Conservation (phyloP, 345 rosid species). For the Eutrema heterophyllum region DNA sequence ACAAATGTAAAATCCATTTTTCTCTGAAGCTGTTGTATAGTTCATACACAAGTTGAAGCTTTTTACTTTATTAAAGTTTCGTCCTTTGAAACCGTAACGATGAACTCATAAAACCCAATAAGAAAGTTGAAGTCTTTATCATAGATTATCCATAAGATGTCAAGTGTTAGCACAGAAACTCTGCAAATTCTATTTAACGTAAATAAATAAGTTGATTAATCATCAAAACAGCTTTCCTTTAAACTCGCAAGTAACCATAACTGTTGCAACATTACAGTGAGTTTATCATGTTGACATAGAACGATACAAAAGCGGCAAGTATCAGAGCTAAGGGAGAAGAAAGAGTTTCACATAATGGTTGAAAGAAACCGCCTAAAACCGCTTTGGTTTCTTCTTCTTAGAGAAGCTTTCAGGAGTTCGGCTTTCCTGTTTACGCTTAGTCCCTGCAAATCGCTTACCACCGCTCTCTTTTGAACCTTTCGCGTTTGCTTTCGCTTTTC, state of each 20-base stretch:
- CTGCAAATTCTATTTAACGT: background rate
- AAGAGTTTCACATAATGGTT: background rate
- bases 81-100: background rate
- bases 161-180: background rate
- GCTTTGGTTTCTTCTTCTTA: constrained; percentile 53
- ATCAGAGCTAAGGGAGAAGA: constrained; percentile 13
- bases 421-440: constrained; percentile 67
- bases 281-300: background rate
- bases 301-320: constrained; percentile 5
- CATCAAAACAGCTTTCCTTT: background rate
- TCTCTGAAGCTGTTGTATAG: too few species aligned
- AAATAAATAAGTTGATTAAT: background rate
- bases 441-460: constrained; percentile 41
- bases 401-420: constrained; percentile 51
- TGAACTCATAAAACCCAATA: background rate
- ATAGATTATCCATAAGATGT: background rate
- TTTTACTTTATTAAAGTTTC: background rate
- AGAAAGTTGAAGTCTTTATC: background rate
- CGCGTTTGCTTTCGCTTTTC: constrained; percentile 63
- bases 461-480: constrained; percentile 32
- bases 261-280: constrained; percentile 23
- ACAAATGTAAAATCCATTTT: background rate
- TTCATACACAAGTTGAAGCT: background rate
- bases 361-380: constrained; percentile 16
- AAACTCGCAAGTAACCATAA: constrained; percentile 6